Evolutionary conservation across 345 rosid species (phyloP).

Genomic region (Aquilaria sinensis): DNA sequence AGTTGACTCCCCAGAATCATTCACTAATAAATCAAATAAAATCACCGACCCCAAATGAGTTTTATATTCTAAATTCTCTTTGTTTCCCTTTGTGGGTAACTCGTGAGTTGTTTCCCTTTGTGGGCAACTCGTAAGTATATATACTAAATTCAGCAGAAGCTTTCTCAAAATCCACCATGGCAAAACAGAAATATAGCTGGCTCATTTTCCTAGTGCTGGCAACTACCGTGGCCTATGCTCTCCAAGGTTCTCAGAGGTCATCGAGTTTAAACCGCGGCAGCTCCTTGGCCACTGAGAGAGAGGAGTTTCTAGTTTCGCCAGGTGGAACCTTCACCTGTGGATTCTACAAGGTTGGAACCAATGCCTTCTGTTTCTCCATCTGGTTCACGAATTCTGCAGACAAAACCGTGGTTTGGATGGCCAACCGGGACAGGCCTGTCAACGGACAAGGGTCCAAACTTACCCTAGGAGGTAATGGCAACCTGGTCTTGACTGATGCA

Average conservation of each 20-base stretch:
- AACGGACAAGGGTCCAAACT: slow-evolving; percentile 21
- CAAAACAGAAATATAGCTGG: not conserved
- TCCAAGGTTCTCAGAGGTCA: slow-evolving; percentile 1
- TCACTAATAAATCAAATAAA: too few relatives aligned
- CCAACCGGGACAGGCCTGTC: slow-evolving; percentile 26
- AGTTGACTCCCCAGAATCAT: too few relatives aligned
- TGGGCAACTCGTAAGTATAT: too few relatives aligned
- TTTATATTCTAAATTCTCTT: too few relatives aligned
- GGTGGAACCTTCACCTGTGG: slow-evolving; percentile 15
- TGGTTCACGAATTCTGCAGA: slow-evolving; percentile 21
- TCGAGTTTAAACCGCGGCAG: slow-evolving; percentile 9
- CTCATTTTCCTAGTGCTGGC: not conserved
- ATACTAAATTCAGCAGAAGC: not conserved
- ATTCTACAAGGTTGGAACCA: slow-evolving; percentile 18
- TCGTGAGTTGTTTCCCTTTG: too few relatives aligned
- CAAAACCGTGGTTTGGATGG: slow-evolving; percentile 29
- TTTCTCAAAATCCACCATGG: slow-evolving; percentile 5
- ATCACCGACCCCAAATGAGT: too few relatives aligned
- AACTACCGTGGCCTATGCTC: not conserved
- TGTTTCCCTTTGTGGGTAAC: too few relatives aligned
- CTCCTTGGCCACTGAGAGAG: slow-evolving; percentile 16
- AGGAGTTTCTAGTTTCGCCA: slow-evolving; percentile 16
- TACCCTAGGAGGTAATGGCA: slow-evolving; percentile 9
- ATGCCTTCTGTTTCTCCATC: slow-evolving; percentile 19
- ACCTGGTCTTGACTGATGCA: slow-evolving; percentile 17